Evolutionary conservation across 2,329 filamentous ascomycete species (phyloP).

Genomic region (Ceratocystiopsis minuta): DNA sequence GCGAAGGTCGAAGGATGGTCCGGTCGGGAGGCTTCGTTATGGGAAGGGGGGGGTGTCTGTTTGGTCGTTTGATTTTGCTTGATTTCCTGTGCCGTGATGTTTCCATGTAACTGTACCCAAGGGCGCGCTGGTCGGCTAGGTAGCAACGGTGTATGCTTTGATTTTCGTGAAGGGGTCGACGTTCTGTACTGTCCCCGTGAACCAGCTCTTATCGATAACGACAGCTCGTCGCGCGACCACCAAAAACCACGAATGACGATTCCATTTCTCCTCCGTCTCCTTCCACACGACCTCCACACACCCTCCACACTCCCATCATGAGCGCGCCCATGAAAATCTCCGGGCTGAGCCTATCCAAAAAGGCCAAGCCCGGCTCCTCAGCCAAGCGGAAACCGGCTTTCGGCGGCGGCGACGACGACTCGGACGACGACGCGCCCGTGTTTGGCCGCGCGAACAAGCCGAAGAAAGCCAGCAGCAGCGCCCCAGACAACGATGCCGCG

Average conservation of each 20-base stretch:
- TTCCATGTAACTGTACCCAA: too few species aligned
- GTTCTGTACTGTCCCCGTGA: too few species aligned
- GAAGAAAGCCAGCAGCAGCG: not conserved
- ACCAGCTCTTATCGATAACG: slow-evolving; percentile 1
- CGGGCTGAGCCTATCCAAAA: slow-evolving; percentile 12
- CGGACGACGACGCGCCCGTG: not conserved
- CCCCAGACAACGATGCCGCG: slow-evolving; percentile 9
- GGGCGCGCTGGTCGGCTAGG: too few species aligned
- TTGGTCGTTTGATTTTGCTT: too few species aligned
- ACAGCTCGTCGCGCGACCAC: not conserved
- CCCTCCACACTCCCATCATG: slow-evolving; percentile 1
- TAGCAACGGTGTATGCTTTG: too few species aligned
- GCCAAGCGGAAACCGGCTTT: slow-evolving; percentile 38
- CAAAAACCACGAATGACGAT: not conserved
- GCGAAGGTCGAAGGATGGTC: too few species aligned
- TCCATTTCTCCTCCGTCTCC: not conserved
- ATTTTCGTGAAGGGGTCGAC: too few species aligned
- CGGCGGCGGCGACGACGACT: slow-evolving; percentile 36
- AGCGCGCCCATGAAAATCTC: slow-evolving; percentile 6
- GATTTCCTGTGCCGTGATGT: too few species aligned
- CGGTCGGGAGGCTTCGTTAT: too few species aligned
- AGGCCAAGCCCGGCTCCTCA: slow-evolving; percentile 33
- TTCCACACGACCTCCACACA: too few species aligned
- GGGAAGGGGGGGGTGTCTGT: too few species aligned
- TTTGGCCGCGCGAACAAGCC: slow-evolving; percentile 1